These are phyloP conservation scores for Diaporthe velutina DNA, from an alignment of 2,329 filamentous ascomycete genomes.

Conservation along the genomic window DNA sequence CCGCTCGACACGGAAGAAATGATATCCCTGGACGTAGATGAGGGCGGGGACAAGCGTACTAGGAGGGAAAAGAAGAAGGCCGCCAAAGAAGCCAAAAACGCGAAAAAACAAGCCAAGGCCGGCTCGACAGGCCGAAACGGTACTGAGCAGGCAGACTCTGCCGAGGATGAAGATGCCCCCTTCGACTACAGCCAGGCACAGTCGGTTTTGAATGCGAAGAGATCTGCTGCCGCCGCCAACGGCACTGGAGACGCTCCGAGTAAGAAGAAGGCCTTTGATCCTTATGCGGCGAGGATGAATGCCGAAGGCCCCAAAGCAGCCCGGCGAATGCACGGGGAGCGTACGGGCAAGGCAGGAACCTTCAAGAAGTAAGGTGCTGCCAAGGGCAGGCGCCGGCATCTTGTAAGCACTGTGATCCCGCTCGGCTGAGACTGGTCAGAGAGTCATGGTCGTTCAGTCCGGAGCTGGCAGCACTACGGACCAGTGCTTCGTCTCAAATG, in stretches of 20 bases:
- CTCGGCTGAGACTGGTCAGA: neutral
- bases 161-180: slow-evolving; percentile 46
- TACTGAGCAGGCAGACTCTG: slow-evolving; percentile 36
- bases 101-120: slow-evolving; percentile 40
- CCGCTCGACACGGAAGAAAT: slow-evolving; percentile 34
- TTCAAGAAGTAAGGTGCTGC: slow-evolving; percentile 53
- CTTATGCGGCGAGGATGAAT: slow-evolving; percentile 47
- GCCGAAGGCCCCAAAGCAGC: slow-evolving; percentile 49
- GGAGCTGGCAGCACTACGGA: neutral
- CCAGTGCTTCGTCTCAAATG: neutral
- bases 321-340: slow-evolving; percentile 49
- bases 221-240: slow-evolving; percentile 34
- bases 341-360: slow-evolving; percentile 51
- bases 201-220: slow-evolving; percentile 49
- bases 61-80: slow-evolving; percentile 41
- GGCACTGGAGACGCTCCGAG: slow-evolving; percentile 42
- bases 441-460: neutral
- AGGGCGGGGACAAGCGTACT: slow-evolving; percentile 38
- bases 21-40: slow-evolving; percentile 39
- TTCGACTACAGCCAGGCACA: slow-evolving; percentile 54
- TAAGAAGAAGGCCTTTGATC: slow-evolving; percentile 48
- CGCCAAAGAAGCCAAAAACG: slow-evolving; percentile 38
- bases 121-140: neutral
- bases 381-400: neutral
- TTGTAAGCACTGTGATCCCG: neutral